A percentile compares a stretch with the other conserved stretches of the same genome.
phyloP scores from a whole-genome alignment of 768 basidiomycete genomes.

The Tremella fuciformis region DNA sequence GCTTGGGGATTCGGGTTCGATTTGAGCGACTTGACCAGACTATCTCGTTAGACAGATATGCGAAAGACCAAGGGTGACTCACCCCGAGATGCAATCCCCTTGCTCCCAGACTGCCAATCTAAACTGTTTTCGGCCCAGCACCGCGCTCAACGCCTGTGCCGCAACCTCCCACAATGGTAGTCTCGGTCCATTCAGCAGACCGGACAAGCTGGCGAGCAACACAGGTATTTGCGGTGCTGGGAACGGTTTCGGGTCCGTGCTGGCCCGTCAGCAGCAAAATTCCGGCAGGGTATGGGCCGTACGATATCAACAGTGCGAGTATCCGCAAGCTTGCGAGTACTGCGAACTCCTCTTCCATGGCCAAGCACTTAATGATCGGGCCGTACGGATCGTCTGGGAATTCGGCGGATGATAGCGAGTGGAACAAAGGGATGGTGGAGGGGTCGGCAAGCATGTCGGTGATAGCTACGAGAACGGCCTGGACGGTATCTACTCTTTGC shows the following conservation, averaged over 20 bases:
- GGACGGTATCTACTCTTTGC: conserved; percentile 68
- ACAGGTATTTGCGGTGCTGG: conserved; percentile 27
- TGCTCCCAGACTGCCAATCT: conserved; percentile 74
- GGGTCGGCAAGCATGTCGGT: conserved; percentile 65
- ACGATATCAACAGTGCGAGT: conserved; percentile 80
- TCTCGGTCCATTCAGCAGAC: conserved; percentile 60
- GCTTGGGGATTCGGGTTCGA: conserved; percentile 83
- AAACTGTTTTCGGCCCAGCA: conserved; percentile 76
- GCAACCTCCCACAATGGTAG: conserved; percentile 68
- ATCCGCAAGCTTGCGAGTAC: conserved; percentile 86
- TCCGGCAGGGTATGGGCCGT: not conserved
- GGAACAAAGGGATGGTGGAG: conserved; percentile 44
- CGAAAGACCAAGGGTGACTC: conserved; percentile 56
- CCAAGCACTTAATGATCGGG: conserved; percentile 62
- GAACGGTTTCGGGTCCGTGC: conserved; percentile 48
- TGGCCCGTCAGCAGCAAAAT: conserved; percentile 11
- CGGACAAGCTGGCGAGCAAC: conserved; percentile 51
- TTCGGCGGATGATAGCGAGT: conserved; percentile 28
- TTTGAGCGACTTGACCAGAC: conserved; percentile 78
- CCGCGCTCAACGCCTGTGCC: conserved; percentile 82
- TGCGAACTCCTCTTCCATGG: conserved; percentile 89
- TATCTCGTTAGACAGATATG: conserved; percentile 46
- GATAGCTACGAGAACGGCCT: conserved; percentile 74
- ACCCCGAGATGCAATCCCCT: conserved; percentile 51
- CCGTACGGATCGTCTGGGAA: conserved; percentile 36